Percentiles rank a stretch among this genome's conserved stretches.
phyloP scores from a whole-genome alignment of 2,329 filamentous ascomycete species.

The Lecanicillium sp. region DNA sequence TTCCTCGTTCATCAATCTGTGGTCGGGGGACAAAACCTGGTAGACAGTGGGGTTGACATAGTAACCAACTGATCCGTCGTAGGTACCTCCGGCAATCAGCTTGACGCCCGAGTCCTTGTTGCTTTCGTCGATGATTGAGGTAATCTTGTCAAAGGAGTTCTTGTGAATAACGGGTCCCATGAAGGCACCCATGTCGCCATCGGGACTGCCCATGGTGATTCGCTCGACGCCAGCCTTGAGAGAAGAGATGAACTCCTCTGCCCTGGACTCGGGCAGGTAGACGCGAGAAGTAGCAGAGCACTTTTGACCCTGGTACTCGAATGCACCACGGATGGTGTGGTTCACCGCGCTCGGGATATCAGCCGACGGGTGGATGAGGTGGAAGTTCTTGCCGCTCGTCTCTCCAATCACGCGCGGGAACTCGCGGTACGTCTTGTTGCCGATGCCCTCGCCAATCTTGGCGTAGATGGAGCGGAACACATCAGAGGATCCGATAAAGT shows the following conservation, averaged over 20 bases:
- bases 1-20: conserved; percentile 68
- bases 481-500: conserved; percentile 88
- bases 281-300: conserved; percentile 77
- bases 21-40: conserved; percentile 61
- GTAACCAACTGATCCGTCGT: conserved; percentile 72
- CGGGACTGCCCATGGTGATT: conserved; percentile 63
- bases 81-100: conserved; percentile 66
- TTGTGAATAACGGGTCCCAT: conserved; percentile 82
- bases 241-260: conserved; percentile 60
- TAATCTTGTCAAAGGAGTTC: conserved; percentile 72
- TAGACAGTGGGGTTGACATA: conserved; percentile 81
- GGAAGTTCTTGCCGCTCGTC: conserved; percentile 92
- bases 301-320: conserved; percentile 88
- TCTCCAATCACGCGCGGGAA: conserved; percentile 88
- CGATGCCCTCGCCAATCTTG: conserved; percentile 75
- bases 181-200: conserved; percentile 62
- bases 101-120: conserved; percentile 66
- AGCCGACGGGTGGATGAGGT: conserved; percentile 69
- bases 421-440: conserved; percentile 70
- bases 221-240: conserved; percentile 59
- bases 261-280: conserved; percentile 70
- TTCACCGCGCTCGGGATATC: conserved; percentile 71
- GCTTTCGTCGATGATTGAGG: conserved; percentile 66
- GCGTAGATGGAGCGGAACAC: conserved; percentile 87
- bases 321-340: conserved; percentile 78